Evolutionary conservation across 2,329 filamentous ascomycete genomes (phyloP), one percentile per base, ranked within the genome.

Genomic region (Sphaerulina vaccinii): DNA sequence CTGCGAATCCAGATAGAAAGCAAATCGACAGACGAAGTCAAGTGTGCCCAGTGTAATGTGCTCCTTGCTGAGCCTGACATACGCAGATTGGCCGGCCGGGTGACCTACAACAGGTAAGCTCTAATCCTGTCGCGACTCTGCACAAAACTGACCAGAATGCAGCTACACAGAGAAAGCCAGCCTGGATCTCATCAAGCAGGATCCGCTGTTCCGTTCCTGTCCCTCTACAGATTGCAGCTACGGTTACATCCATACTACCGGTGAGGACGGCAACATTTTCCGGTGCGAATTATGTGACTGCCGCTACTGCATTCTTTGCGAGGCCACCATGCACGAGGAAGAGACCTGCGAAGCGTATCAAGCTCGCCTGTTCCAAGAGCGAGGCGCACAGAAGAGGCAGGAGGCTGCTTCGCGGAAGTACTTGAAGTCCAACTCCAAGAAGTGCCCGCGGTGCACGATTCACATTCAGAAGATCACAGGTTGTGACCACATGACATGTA

Each of bases 401-500:
- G 27, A 21, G 29, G 10, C 24, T 21, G 42, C 42, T 29, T 33
- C 24, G 9, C 24, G 33, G n/a, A 15, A 41, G 21, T 27, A 42
- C 9, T 27, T 56, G 13, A 36, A 36, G n/a, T 15, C 21, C 21
- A 33, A 19, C 13, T 50, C 52, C 11, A 59, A 58, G 44, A 35
- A 41, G 29, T 62, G 60, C 45, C 60, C 60, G 13, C 55, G 52
- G 5, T 62, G 60, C 48, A 52, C 41, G 3, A 52, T 37, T 35
- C 49, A 45, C 9, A 59, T 64, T 49, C 27, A 58, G 36, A 60
- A 58, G 51, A 45, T 50, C 15, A 44, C 24, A 3, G 60, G 62
- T 11, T 64, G 61, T 43, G 58, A 63, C 29, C 47, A 57, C n/a
- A 56, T 64, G 39, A 47, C 40, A 11, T 64, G 61, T 61, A 48